Evolutionary conservation across 768 basidiomycete species (phyloP).

Genomic region (Trichaptum fuscoviolaceum): DNA sequence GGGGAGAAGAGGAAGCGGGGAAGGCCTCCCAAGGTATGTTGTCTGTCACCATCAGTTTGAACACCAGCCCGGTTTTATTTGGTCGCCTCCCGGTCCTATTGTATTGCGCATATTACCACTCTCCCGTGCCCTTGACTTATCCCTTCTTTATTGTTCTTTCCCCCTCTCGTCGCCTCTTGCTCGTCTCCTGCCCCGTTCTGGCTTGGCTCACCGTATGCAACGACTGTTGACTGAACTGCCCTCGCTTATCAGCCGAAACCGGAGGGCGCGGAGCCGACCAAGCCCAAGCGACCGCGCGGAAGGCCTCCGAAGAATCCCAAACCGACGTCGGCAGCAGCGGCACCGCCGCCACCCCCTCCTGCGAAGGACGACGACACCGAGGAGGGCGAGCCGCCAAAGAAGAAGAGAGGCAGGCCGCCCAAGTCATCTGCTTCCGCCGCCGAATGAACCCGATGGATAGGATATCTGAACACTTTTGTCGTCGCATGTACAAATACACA

Average conservation of each 20-base stretch:
- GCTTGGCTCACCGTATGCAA: too few species aligned
- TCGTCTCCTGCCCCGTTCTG: constrained; percentile 1
- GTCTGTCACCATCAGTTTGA: constrained; percentile 1
- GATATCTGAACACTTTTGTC: not conserved
- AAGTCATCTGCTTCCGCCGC: constrained; percentile 37
- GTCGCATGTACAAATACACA: not conserved
- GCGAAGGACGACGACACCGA: constrained; percentile 33
- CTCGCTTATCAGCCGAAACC: constrained; percentile 32
- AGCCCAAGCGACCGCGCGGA: constrained; percentile 60
- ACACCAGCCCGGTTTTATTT: constrained; percentile 5
- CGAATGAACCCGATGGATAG: not conserved
- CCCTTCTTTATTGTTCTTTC: not conserved
- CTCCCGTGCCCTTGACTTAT: not conserved
- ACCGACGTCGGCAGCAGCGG: constrained; percentile 18
- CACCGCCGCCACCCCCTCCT: constrained; percentile 18
- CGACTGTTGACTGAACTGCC: too few species aligned
- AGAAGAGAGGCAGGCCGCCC: constrained; percentile 71
- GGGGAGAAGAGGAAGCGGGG: constrained; percentile 42
- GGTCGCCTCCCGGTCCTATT: not conserved
- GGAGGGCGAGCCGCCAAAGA: constrained; percentile 46
- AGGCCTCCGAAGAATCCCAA: constrained; percentile 68
- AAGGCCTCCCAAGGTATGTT: constrained; percentile 46
- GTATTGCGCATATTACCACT: constrained; percentile 1
- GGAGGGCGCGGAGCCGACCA: constrained; percentile 36
- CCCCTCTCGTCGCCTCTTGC: constrained; percentile 10